phyloP scores from a whole-genome alignment of 2,329 filamentous ascomycete species.

The Trichoderma endophyticum region DNA sequence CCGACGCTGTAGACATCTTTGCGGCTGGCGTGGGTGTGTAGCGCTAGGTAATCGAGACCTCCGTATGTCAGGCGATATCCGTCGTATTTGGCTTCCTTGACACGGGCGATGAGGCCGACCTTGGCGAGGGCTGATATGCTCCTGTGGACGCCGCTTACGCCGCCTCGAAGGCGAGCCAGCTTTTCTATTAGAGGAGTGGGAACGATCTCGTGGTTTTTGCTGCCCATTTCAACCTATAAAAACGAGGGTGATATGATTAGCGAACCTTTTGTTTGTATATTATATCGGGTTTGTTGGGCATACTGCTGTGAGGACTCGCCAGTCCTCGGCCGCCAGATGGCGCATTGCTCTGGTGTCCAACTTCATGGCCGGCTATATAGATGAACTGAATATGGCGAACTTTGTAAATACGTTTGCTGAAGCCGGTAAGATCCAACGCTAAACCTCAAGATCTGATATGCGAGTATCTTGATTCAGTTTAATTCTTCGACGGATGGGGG shows the following conservation, averaged over 20 bases:
- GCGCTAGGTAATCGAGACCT: slow-evolving; percentile 93
- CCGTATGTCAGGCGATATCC: slow-evolving; percentile 96
- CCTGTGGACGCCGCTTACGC: slow-evolving; percentile 74
- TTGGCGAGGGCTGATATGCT: slow-evolving; percentile 91
- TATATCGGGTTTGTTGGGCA: slow-evolving; percentile 28
- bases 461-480: not conserved
- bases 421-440: not conserved
- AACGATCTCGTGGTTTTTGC: slow-evolving; percentile 95
- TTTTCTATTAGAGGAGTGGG: slow-evolving; percentile 85
- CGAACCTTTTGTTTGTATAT: not conserved
- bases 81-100: slow-evolving; percentile 96
- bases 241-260: not conserved
- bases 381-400: not conserved
- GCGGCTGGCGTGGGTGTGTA: slow-evolving; percentile 81
- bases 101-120: slow-evolving; percentile 81
- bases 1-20: slow-evolving; percentile 87
- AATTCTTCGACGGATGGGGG: not conserved
- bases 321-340: slow-evolving; percentile 89
- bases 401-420: not conserved
- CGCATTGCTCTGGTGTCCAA: slow-evolving; percentile 91
- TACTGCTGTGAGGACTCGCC: slow-evolving; percentile 91
- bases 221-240: slow-evolving; percentile 80
- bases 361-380: slow-evolving; percentile 63
- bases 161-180: slow-evolving; percentile 75
- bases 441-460: not conserved